A percentile compares a stretch with the other conserved stretches of the same genome.
phyloP scores from a whole-genome alignment of 805 yeast species.

The Metschnikowia noctiluminum region DNA sequence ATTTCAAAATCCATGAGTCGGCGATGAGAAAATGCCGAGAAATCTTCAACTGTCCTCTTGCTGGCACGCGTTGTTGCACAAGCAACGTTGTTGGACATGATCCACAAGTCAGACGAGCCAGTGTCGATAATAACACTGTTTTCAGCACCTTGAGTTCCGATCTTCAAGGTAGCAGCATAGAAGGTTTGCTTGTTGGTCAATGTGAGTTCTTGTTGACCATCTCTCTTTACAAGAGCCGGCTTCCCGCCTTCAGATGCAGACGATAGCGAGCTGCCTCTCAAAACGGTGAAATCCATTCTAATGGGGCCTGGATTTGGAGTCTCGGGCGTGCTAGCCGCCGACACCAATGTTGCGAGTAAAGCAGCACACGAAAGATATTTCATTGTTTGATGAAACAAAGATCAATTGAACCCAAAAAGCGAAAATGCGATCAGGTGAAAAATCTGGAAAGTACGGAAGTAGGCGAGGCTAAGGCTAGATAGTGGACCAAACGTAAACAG shows the following conservation, averaged over 20 bases:
- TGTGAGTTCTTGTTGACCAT: constrained; percentile 4
- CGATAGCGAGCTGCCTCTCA: constrained; percentile 8
- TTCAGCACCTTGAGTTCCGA: constrained; percentile 14
- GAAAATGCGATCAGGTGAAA: not conserved
- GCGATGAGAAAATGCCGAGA: constrained; percentile 1
- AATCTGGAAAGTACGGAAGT: not conserved
- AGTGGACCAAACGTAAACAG: not conserved
- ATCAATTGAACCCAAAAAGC: not conserved
- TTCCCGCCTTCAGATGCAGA: constrained; percentile 3
- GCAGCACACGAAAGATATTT: constrained; percentile 1
- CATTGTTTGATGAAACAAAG: not conserved
- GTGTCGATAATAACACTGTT: constrained; percentile 39
- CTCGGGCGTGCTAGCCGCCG: constrained; percentile 9
- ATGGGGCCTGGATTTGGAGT: not conserved
- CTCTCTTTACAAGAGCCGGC: constrained; percentile 6
- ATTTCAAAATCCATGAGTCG: constrained; percentile 3
- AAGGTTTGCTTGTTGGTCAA: constrained; percentile 10
- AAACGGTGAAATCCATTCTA: constrained; percentile 13
- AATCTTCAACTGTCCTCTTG: not conserved
- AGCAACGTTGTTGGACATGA: constrained; percentile 23
- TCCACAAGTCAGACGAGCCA: constrained; percentile 46
- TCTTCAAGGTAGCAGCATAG: constrained; percentile 11
- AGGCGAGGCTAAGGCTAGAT: not conserved
- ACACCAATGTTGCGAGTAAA: constrained; percentile 4
- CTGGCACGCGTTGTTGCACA: not conserved